phyloP scores from a whole-genome alignment of 805 yeast species.

The Danielia oregonensis region DNA sequence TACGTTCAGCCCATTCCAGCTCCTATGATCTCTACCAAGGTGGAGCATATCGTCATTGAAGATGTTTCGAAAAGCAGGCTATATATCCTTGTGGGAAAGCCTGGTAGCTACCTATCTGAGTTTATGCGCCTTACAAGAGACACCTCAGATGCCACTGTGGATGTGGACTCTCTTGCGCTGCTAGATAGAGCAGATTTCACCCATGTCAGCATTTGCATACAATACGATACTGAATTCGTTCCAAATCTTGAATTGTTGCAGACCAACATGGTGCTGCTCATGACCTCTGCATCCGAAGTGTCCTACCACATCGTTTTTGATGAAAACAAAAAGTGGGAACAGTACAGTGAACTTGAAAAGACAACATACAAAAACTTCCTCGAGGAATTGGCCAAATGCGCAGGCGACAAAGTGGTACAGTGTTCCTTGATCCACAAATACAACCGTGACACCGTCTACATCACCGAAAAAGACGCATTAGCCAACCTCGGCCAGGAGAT shows the following conservation, averaged over 20 bases:
- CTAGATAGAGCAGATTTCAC: neutral
- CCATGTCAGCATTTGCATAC: conserved; percentile 5
- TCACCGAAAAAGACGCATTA: conserved; percentile 32
- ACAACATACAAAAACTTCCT: conserved; percentile 24
- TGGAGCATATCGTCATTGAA: too few species aligned
- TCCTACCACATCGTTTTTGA: conserved; percentile 34
- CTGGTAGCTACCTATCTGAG: too few species aligned
- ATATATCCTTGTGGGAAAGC: too few species aligned
- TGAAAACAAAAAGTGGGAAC: conserved; percentile 28
- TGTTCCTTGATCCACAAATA: conserved; percentile 38
- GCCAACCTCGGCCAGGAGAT: conserved; percentile 33
- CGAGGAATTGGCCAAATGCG: conserved; percentile 17
- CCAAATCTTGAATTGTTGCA: neutral
- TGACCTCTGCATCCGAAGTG: conserved; percentile 1
- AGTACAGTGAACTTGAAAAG: conserved; percentile 23
- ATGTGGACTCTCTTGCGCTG: too few species aligned
- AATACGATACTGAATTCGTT: conserved; percentile 2
- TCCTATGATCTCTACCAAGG: too few species aligned
- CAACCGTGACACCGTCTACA: conserved; percentile 28
- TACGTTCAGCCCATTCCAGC: too few species aligned
- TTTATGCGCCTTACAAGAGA: too few species aligned
- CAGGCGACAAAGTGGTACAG: conserved; percentile 30
- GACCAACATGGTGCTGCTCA: neutral
- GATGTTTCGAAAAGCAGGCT: too few species aligned
- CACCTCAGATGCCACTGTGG: too few species aligned